These are phyloP conservation scores for Tylopilus vinaceipallidus DNA, from an alignment of 768 basidiomycete genomes.

Conservation along the genomic window DNA sequence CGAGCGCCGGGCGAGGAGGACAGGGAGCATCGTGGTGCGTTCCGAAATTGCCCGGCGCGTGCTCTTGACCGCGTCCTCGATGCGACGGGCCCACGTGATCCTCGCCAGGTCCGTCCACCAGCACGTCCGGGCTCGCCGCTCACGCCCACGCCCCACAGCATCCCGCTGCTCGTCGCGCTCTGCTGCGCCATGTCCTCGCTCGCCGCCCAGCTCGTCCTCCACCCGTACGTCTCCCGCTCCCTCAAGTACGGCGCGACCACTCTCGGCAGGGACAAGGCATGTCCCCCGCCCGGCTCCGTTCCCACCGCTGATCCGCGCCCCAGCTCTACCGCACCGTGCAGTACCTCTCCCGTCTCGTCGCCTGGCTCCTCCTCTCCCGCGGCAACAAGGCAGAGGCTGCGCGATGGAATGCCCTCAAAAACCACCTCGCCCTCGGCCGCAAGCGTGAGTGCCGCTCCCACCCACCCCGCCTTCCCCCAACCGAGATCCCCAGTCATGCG, in stretches of 20 bases:
- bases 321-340: conserved; percentile 89
- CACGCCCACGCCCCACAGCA: background rate
- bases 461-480: background rate
- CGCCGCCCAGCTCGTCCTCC: conserved; percentile 79
- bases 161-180: conserved; percentile 14
- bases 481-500: conserved; percentile 68
- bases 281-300: background rate
- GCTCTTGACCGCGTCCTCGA: too few relatives aligned
- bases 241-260: conserved; percentile 81
- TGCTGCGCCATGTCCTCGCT: conserved; percentile 33
- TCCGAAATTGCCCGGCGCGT: too few relatives aligned
- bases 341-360: conserved; percentile 85
- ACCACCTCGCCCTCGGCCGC: conserved; percentile 77
- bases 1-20: too few relatives aligned
- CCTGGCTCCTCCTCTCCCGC: conserved; percentile 72
- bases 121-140: background rate
- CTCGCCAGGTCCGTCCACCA: conserved; percentile 11
- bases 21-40: too few relatives aligned
- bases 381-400: conserved; percentile 71
- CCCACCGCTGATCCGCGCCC: background rate
- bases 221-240: conserved; percentile 73
- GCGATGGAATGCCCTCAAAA: conserved; percentile 82
- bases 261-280: conserved; percentile 87
- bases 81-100: conserved; percentile 30
- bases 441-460: conserved; percentile 56